Conservation (phyloP, 768 basidiomycete genomes). For the Trametes cingulata region DNA sequence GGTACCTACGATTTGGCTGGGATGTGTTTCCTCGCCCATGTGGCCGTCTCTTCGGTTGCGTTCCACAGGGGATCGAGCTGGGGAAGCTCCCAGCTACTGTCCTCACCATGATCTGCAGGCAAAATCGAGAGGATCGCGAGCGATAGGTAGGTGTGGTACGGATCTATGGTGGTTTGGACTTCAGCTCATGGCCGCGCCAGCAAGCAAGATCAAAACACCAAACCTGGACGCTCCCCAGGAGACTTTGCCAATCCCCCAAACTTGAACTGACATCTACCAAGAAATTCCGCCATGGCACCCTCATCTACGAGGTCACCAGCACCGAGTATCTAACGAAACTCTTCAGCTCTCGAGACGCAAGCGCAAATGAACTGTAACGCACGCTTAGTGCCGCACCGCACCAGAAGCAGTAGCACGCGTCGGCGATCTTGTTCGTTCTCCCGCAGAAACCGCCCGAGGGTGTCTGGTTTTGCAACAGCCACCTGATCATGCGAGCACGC, state of each 20-base stretch:
- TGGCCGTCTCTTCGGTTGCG: constrained; percentile 59
- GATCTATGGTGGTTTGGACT: constrained; percentile 52
- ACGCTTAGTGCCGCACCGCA: constrained; percentile 81
- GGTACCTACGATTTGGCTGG: constrained; percentile 27
- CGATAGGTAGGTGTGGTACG: constrained; percentile 93
- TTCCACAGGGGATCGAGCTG: constrained; percentile 73
- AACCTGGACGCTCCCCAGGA: constrained; percentile 79
- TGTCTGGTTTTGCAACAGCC: constrained; percentile 79
- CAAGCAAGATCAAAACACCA: not conserved
- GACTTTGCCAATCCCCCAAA: constrained; percentile 89
- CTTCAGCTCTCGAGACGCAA: not conserved
- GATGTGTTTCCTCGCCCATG: constrained; percentile 67
- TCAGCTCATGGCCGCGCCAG: no score
- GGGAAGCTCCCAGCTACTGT: constrained; percentile 54
- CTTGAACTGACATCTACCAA: constrained; percentile 80
- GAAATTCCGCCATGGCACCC: constrained; percentile 57
- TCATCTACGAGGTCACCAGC: constrained; percentile 57
- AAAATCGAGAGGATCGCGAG: constrained; percentile 77
- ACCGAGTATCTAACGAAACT: constrained; percentile 63
- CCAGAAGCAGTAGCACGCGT: constrained; percentile 99
- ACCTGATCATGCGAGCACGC: constrained; percentile 60
- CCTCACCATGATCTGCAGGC: constrained; percentile 35
- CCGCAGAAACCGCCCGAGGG: constrained; percentile 81
- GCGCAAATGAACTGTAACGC: constrained; percentile 24
- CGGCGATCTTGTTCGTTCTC: constrained; percentile 82